A percentile compares a stretch with the other conserved stretches of the same genome.
Conservation (phyloP, 768 basidiomycete species). For the Auricularia sp. region DNA sequence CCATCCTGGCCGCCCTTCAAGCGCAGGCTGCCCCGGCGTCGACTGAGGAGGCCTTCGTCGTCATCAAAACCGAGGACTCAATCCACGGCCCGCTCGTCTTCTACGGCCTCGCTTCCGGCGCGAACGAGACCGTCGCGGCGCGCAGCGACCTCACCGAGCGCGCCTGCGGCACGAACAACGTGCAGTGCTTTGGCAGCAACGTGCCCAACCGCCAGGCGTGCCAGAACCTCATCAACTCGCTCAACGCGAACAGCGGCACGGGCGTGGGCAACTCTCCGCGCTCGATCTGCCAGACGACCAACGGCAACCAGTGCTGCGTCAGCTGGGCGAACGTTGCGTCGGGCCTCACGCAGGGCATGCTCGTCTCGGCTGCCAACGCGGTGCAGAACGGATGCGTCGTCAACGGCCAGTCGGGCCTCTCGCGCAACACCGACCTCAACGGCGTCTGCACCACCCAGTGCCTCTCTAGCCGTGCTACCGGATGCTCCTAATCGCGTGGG, state of each 20-base stretch:
- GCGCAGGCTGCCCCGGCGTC: no score
- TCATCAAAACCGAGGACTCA: no score
- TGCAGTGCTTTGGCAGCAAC: background rate
- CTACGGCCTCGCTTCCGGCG: no score
- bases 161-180: background rate
- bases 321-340: background rate
- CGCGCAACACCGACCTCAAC: background rate
- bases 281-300: background rate
- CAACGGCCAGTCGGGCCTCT: background rate
- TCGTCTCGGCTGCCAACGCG: background rate
- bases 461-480: background rate
- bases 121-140: no score
- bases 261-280: background rate
- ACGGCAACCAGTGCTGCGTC: background rate
- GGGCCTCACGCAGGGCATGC: background rate
- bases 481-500: background rate
- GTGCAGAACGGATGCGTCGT: background rate
- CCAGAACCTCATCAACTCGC: background rate
- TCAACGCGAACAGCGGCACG: background rate
- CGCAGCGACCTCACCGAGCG: background rate
- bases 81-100: no score
- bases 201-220: background rate
- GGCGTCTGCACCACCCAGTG: background rate
- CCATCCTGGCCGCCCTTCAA: no score
- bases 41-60: background rate